Base-by-base conservation (phyloP, 352 stramenopile genomes). In the Phytophthora vignae region DNA sequence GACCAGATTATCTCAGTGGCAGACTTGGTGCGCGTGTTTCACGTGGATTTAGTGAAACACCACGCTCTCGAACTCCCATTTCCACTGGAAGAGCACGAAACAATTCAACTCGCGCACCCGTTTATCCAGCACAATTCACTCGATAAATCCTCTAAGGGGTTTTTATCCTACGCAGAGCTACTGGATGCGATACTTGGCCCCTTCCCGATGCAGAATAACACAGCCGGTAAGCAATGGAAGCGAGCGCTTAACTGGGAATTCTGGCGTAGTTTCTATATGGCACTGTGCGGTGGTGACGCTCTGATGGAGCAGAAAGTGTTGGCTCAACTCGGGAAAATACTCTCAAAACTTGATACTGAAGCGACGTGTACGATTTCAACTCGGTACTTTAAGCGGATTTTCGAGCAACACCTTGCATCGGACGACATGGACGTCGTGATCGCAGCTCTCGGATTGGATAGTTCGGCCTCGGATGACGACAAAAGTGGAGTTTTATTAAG, bases 251-350 rank as follows among this genome's bases (percentile, higher is more conserved):
- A 57, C 2, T 77, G 67, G 36, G 49, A 48, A 2, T 92, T 92
- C 53, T 92, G 84, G 84, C 38, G 29, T 3, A 42, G 54, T 12
- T 64, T 88, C 9, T 77, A 77, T 1, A 77, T 74, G 19, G 55
- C 61, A 3, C 66, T 92, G 8, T 88, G 79, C 14, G 72, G 64
- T 29, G 67, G 73, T 0, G 64, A 81, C 12, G 10, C 50, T 1
- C 15, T 17, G 5, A 58, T 75, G 14, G 70, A 80, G 31, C 55
- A 69, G 11, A 82, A 79, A 38, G 76, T 92, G 12, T 48, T 83
- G 55, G 25, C 49, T 21, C 82, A 92, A 55, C 57, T 92, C 17
- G 63, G 63, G 25, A 88, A 84, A 31, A 92, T 92, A 12, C 59
- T 90, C 22, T 14, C 31, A 4, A 92, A 90, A 69, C n/a, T 90